phyloP scores from a whole-genome alignment of 2,329 filamentous ascomycete species.

The Diaporthe aspalathi region DNA sequence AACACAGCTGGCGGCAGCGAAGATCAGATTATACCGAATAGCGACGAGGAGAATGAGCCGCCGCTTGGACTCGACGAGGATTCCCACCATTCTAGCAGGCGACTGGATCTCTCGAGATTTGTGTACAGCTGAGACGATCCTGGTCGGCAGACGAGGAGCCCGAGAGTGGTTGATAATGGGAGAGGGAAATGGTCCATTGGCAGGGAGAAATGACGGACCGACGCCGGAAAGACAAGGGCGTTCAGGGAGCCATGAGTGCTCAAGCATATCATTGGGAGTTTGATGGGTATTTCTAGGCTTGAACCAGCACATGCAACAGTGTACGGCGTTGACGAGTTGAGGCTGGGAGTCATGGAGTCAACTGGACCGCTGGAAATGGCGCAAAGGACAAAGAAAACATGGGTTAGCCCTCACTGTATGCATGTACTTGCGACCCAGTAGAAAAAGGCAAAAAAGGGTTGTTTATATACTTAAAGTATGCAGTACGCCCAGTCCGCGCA shows the following conservation, averaged over 20 bases:
- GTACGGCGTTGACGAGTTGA: neutral
- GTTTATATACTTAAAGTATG: neutral
- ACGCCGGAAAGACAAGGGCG: neutral
- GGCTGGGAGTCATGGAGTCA: neutral
- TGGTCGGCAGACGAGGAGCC: neutral
- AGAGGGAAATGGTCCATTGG: neutral
- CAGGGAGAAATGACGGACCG: too few species aligned
- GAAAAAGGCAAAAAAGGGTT: neutral
- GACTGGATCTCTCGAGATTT: constrained; percentile 63
- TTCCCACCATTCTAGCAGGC: constrained; percentile 38
- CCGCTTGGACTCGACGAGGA: neutral
- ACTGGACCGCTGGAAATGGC: neutral
- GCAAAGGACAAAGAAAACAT: neutral
- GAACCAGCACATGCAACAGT: neutral
- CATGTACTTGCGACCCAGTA: neutral
- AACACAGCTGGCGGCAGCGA: constrained; percentile 64
- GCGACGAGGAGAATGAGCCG: constrained; percentile 59
- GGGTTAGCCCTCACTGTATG: neutral
- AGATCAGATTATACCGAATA: constrained; percentile 66
- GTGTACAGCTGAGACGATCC: constrained; percentile 49
- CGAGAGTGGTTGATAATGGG: neutral
- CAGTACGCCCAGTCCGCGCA: neutral
- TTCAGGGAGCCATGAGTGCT: neutral
- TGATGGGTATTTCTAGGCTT: constrained; percentile 18
- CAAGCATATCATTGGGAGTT: constrained; percentile 37